These are phyloP conservation scores for Cutaneotrichosporon cavernicola DNA, from an alignment of 1,284 basidiomycete species.

Conservation along the genomic window DNA sequence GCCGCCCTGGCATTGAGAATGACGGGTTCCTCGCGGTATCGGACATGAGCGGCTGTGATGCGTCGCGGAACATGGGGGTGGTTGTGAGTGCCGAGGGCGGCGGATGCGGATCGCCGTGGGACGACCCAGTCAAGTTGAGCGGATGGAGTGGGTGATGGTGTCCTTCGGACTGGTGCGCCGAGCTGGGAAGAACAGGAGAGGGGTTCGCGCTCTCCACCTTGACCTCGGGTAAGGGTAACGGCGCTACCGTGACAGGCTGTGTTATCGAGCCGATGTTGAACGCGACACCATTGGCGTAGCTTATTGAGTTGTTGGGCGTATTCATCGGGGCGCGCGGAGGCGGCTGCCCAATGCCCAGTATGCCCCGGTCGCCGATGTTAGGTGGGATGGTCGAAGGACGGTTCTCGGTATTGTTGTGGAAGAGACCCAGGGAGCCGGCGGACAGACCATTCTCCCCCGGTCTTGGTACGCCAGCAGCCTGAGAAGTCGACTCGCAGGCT, in stretches of 20 bases:
- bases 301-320: background rate
- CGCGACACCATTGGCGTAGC: conserved; percentile 1
- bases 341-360: background rate
- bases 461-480: background rate
- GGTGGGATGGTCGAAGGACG: background rate
- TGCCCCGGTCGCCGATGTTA: background rate
- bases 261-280: conserved; percentile 4
- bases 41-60: background rate
- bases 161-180: background rate
- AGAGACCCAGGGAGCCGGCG: background rate
- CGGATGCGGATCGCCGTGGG: background rate
- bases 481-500: background rate
- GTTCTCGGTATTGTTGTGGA: background rate
- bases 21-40: background rate
- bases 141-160: background rate
- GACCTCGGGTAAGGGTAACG: background rate
- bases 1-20: background rate
- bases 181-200: background rate
- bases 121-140: background rate
- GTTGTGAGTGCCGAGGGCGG: background rate
- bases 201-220: background rate
- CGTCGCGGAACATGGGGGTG: background rate
- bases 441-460: background rate
- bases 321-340: background rate
- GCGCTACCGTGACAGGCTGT: conserved; percentile 1